These are phyloP conservation scores for Calonectria crousiana DNA, from an alignment of 2,329 filamentous ascomycete genomes.

Conservation along the genomic window DNA sequence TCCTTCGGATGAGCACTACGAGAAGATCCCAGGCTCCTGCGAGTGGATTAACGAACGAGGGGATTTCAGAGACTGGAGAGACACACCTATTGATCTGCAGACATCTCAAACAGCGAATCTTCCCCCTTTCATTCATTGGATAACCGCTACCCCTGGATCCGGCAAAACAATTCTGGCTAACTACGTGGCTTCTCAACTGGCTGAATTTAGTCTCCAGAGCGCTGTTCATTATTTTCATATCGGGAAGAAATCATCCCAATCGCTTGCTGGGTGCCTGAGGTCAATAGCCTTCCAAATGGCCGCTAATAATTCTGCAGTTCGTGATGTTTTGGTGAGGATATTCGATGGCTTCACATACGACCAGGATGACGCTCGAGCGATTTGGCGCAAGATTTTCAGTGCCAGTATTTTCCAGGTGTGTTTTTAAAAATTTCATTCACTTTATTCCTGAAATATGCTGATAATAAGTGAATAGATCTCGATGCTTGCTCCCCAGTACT, in stretches of 20 bases:
- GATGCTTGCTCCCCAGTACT: constrained; percentile 40
- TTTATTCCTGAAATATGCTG: neutral
- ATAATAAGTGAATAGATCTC: neutral
- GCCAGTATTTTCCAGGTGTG: constrained; percentile 45
- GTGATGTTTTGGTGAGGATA: constrained; percentile 38
- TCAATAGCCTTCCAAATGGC: constrained; percentile 52
- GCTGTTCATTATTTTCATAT: constrained; percentile 38
- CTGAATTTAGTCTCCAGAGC: constrained; percentile 21
- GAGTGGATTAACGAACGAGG: neutral
- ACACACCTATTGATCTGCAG: neutral
- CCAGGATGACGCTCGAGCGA: constrained; percentile 41
- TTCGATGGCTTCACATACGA: constrained; percentile 37
- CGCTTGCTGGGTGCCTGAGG: constrained; percentile 32
- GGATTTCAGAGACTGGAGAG: constrained; percentile 1
- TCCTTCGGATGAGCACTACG: neutral
- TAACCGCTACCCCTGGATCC: neutral
- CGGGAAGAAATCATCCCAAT: constrained; percentile 24
- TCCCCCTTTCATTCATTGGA: neutral
- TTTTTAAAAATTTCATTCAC: neutral
- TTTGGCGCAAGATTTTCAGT: constrained; percentile 51
- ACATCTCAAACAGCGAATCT: neutral
- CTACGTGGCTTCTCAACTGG: constrained; percentile 10
- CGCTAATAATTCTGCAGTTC: constrained; percentile 31
- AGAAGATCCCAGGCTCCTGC: neutral
- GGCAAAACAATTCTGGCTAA: neutral